Evolutionary conservation across 495 filamentous ascomycete genomes (phyloP).

Genomic region (Poronia punctata): DNA sequence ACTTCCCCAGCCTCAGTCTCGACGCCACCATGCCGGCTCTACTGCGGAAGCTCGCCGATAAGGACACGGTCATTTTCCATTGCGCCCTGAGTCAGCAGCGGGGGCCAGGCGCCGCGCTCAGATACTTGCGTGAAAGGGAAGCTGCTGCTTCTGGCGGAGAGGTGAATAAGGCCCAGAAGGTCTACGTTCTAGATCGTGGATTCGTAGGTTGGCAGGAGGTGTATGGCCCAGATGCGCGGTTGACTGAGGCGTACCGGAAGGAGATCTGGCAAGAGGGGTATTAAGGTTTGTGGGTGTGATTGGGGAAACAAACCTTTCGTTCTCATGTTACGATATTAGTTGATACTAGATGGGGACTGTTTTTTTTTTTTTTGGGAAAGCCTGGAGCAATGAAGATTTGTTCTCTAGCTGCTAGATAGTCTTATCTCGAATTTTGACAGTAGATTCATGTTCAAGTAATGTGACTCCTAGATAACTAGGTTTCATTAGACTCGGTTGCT

Average conservation of each 20-base stretch:
- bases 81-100: slow-evolving; percentile 91
- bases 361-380: too few species aligned
- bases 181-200: slow-evolving; percentile 76
- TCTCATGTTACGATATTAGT: too few species aligned
- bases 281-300: slow-evolving; percentile 17
- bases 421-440: too few species aligned
- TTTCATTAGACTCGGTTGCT: too few species aligned
- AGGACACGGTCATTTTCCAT: slow-evolving; percentile 85
- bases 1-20: slow-evolving; percentile 66
- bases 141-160: slow-evolving; percentile 19
- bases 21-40: slow-evolving; percentile 75
- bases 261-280: slow-evolving; percentile 75
- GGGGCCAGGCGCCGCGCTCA: slow-evolving; percentile 61
- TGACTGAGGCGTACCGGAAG: slow-evolving; percentile 81
- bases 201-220: slow-evolving; percentile 90
- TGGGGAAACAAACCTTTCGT: too few species aligned
- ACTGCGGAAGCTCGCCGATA: slow-evolving; percentile 67
- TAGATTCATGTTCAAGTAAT: too few species aligned
- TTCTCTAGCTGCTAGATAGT: too few species aligned
- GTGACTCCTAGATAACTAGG: too few species aligned
- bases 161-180: slow-evolving; percentile 49
- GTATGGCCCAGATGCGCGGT: slow-evolving; percentile 67
- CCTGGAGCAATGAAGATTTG: too few species aligned
- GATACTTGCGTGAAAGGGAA: slow-evolving; percentile 61
- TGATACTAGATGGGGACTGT: too few species aligned